phyloP scores from a whole-genome alignment of 2,329 filamentous ascomycete species.

The Trichoderma lentiforme region DNA sequence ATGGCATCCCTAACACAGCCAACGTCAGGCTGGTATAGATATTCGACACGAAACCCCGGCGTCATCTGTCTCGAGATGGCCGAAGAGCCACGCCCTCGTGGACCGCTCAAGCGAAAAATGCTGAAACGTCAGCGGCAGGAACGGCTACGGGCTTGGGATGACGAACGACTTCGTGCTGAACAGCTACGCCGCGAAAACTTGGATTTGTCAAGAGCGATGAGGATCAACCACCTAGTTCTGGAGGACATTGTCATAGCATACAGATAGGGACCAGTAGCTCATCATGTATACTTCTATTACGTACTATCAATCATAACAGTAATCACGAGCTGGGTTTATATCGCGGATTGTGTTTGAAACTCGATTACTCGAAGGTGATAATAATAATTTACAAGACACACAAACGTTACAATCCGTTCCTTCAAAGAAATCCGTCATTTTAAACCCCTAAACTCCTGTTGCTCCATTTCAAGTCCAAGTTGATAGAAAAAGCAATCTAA shows the following conservation, averaged over 20 bases:
- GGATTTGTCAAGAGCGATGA: neutral
- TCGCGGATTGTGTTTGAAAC: neutral
- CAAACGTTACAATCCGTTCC: neutral
- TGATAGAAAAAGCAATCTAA: neutral
- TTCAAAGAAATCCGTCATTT: neutral
- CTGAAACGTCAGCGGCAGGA: neutral
- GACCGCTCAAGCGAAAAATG: neutral
- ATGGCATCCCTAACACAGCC: neutral
- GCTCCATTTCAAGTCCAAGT: neutral
- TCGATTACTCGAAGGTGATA: neutral
- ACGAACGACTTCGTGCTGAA: neutral
- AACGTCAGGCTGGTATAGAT: neutral
- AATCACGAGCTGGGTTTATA: neutral
- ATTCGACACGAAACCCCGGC: neutral
- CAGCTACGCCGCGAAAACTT: neutral
- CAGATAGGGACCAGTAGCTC: neutral
- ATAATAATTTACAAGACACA: neutral
- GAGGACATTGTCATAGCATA: neutral
- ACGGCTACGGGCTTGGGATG: neutral
- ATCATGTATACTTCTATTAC: neutral
- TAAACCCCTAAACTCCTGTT: neutral
- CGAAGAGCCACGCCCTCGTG: neutral
- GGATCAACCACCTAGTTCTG: neutral
- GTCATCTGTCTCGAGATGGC: neutral
- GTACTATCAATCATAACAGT: neutral